phyloP scores from a whole-genome alignment of 2,329 filamentous ascomycete genomes.

The Alternaria hordeiaustralica region DNA sequence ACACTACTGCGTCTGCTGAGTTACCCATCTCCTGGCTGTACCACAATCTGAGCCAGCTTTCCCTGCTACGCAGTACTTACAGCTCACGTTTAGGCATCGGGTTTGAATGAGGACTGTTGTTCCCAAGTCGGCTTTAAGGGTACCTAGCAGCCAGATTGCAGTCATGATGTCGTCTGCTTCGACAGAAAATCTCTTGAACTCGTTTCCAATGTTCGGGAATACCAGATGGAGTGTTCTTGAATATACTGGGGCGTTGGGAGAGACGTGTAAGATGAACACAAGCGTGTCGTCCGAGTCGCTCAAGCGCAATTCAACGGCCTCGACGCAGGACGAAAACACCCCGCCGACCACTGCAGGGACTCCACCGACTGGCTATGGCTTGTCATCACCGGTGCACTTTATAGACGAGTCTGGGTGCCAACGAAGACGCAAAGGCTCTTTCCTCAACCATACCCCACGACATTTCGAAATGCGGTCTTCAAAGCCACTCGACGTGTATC shows the following conservation, averaged over 20 bases:
- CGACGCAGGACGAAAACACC: slow-evolving; percentile 27
- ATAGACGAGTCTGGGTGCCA: slow-evolving; percentile 30
- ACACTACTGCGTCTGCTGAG: slow-evolving; percentile 31
- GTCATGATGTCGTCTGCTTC: slow-evolving; percentile 25
- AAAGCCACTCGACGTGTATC: slow-evolving; percentile 23
- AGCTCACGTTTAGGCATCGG: slow-evolving; percentile 8
- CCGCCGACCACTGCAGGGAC: slow-evolving; percentile 20
- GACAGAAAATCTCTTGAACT: slow-evolving; percentile 29
- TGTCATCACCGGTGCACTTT: slow-evolving; percentile 22
- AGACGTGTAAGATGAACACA: slow-evolving; percentile 21
- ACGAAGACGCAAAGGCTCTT: slow-evolving; percentile 37
- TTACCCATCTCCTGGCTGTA: slow-evolving; percentile 28
- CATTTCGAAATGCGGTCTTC: slow-evolving; percentile 32
- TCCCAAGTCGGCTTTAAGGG: slow-evolving; percentile 19
- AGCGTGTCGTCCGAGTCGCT: slow-evolving; percentile 25
- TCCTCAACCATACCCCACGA: slow-evolving; percentile 45
- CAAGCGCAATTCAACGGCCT: slow-evolving; percentile 27
- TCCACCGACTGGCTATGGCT: slow-evolving; percentile 10
- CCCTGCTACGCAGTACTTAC: slow-evolving; percentile 6
- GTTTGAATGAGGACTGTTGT: slow-evolving; percentile 2
- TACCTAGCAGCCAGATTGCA: slow-evolving; percentile 14
- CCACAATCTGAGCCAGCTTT: slow-evolving; percentile 24
- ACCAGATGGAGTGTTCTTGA: slow-evolving; percentile 43
- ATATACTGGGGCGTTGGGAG: slow-evolving; percentile 33
- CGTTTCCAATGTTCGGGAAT: slow-evolving; percentile 43